phyloP scores from a whole-genome alignment of 306 rosid species.

The Acacia acuminata region DNA sequence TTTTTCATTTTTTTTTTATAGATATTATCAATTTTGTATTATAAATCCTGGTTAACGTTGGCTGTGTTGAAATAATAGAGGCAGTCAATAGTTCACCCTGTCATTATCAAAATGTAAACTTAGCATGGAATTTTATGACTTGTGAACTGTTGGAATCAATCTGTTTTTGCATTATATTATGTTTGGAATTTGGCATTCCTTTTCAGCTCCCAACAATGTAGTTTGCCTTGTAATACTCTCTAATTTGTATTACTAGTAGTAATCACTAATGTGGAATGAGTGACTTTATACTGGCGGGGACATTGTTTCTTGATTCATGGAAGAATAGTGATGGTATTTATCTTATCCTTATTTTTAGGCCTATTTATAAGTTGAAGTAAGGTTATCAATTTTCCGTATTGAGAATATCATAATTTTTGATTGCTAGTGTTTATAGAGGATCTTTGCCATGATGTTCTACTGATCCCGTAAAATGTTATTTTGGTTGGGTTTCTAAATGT shows the following conservation, averaged over 20 bases:
- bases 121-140: constrained; percentile 14
- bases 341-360: not conserved
- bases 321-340: not conserved
- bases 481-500: not conserved
- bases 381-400: not conserved
- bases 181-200: constrained; percentile 6
- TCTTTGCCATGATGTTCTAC: not conserved
- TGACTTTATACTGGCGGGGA: not conserved
- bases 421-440: not conserved
- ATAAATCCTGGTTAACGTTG: constrained; percentile 46
- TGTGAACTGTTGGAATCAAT: not conserved
- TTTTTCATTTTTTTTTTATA: constrained; percentile 28
- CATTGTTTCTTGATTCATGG: not conserved
- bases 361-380: not conserved
- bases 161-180: constrained; percentile 8
- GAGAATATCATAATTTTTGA: not conserved
- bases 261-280: not conserved
- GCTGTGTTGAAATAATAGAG: constrained; percentile 56
- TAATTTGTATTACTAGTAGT: not conserved
- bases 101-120: constrained; percentile 15
- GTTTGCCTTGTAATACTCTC: not conserved
- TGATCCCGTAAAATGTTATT: not conserved
- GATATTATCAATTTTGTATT: constrained; percentile 51
- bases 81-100: constrained; percentile 20
- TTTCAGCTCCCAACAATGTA: not conserved